Conservation (phyloP, 2,329 filamentous ascomycete genomes). For the Penicillium occitanis region DNA sequence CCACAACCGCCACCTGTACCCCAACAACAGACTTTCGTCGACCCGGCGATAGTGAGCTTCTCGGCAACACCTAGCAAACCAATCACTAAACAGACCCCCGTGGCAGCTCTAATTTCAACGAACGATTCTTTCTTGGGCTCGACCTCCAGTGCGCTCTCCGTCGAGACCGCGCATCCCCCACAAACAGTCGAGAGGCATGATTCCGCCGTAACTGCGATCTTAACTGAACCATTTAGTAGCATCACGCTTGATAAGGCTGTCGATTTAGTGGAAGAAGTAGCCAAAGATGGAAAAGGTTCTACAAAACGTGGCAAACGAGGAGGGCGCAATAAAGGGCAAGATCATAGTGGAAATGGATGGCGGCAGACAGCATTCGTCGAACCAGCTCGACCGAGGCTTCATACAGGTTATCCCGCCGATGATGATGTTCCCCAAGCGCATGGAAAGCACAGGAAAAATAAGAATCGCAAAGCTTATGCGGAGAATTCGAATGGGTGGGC, state of each 20-base stretch:
- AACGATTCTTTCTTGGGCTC: constrained; percentile 1
- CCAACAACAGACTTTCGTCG: constrained; percentile 59
- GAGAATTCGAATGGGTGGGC: constrained; percentile 81
- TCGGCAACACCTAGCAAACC: constrained; percentile 32
- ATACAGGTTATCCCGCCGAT: constrained; percentile 30
- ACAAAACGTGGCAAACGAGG: constrained; percentile 49
- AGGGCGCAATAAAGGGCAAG: constrained; percentile 46
- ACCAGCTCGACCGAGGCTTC: constrained; percentile 49
- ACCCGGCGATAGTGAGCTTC: constrained; percentile 79
- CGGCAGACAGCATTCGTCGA: constrained; percentile 66
- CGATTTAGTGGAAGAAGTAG: constrained; percentile 23
- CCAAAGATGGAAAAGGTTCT: constrained; percentile 26
- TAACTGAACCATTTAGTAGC: constrained; percentile 49
- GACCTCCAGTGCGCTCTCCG: constrained; percentile 6
- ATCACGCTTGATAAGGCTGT: constrained; percentile 32
- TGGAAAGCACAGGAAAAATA: constrained; percentile 48
- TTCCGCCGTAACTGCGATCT: constrained; percentile 38
- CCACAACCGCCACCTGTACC: constrained; percentile 8
- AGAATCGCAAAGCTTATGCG: constrained; percentile 46
- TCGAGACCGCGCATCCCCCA: constrained; percentile 21
- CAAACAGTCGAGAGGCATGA: constrained; percentile 28
- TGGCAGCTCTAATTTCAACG: constrained; percentile 11
- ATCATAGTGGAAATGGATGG: constrained; percentile 60
- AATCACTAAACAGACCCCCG: constrained; percentile 13
- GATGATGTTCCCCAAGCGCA: constrained; percentile 22